Percentiles rank a stretch among this genome's conserved stretches.
phyloP scores from a whole-genome alignment of 176 grass and related monocot species.

The Oryza meridionalis region DNA sequence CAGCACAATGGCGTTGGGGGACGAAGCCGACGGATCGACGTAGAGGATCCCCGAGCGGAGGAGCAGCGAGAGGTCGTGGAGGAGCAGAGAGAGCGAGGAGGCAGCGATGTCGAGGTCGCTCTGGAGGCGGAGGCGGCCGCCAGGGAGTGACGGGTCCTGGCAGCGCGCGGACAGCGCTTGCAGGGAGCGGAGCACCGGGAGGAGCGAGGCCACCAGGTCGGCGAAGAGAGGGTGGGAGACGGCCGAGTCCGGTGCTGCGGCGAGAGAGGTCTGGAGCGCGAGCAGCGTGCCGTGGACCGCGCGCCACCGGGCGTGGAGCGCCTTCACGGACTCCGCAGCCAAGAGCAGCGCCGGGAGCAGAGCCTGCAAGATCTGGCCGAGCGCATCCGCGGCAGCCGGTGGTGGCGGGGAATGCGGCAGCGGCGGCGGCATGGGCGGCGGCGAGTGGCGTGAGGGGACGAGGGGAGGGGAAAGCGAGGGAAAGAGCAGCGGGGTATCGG shows the following conservation, averaged over 20 bases:
- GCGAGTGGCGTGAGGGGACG: constrained; percentile 8
- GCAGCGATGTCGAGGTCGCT: constrained; percentile 81
- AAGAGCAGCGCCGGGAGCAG: constrained; percentile 61
- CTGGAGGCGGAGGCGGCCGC: constrained; percentile 68
- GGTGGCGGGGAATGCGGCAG: constrained; percentile 7
- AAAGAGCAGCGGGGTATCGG: neutral
- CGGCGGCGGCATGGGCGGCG: constrained; percentile 16
- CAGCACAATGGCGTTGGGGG: constrained; percentile 71
- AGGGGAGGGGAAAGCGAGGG: constrained; percentile 53
- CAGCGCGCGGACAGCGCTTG: constrained; percentile 58
- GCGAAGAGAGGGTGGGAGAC: constrained; percentile 64
- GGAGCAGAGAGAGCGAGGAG: constrained; percentile 66
- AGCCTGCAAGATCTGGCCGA: constrained; percentile 57
- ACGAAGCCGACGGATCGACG: constrained; percentile 11
- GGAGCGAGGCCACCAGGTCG: constrained; percentile 54
- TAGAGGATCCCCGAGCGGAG: constrained; percentile 53
- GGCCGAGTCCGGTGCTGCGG: constrained; percentile 43
- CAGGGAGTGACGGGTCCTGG: constrained; percentile 63
- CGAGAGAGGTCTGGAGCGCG: constrained; percentile 56
- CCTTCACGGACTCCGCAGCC: constrained; percentile 57
- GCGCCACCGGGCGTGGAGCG: constrained; percentile 68
- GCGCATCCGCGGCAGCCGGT: constrained; percentile 46
- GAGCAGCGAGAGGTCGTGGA: constrained; percentile 75
- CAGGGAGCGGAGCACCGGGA: constrained; percentile 58
- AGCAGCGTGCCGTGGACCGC: constrained; percentile 61